Base-by-base conservation (phyloP, 352 stramenopile genomes). In the Thraustochytrium striatum region DNA sequence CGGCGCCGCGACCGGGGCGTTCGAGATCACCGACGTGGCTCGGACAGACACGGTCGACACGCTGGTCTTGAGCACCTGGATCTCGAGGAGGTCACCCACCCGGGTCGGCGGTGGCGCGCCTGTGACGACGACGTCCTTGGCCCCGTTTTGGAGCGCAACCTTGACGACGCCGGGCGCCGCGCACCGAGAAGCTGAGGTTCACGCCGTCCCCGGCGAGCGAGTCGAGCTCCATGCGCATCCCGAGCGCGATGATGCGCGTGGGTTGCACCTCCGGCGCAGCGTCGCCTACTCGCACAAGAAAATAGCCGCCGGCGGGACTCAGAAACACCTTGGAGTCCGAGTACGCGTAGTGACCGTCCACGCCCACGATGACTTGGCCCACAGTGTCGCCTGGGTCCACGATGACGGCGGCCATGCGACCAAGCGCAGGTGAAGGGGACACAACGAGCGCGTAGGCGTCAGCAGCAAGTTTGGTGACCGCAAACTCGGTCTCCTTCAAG, bases 271-370 rank as follows among this genome's bases (percentile, higher is more conserved):
- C n/a, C n/a, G n/a, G n/a, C n/a, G 28, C 30, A 11, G 69, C 39
- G 11, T 30, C 13, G 33, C 32, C 50, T 2, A 69, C 11, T 7
- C 50, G 72, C 13, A 79, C 43, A 33, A 19, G 25, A 52, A 79
- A 79, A 52, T 47, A 50, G 50, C 69, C 69, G 11, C 69, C 69
- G 25, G n/a, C n/a, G 7, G 2, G 9, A 3, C 50, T 47, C 0
- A 79, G 69, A 30, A 79, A 79, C 50, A 79, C 53, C 13, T 33
- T 62, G 47, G n/a, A 28, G 3, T 16, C 5, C 9, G 13, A n/a
- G 52, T 53, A 79, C 5, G 69, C 69, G 11, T 25, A 50, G 21
- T 50, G 53, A 28, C 21, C 30, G 7, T 58, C 69, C n/a, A 69
- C 69, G 30, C 25, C 35, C 13, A 19, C 16, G 39, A 79, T 69